A percentile compares a stretch with the other conserved stretches of the same genome.
phyloP scores from a whole-genome alignment of 83 land plant species.

The Picea engelmannii region DNA sequence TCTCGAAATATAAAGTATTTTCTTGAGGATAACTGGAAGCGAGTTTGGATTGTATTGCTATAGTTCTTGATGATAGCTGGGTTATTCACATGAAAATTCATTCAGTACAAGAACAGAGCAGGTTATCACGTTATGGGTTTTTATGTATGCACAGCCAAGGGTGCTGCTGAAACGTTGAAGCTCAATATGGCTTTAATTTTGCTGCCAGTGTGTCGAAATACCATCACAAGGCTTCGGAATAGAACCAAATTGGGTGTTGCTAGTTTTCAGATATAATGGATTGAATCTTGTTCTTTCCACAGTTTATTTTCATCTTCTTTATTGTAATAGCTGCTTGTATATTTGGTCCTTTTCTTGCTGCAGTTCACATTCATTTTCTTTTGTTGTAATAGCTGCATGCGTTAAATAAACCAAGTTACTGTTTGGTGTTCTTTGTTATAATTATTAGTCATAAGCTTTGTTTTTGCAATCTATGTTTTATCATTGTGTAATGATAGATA shows the following conservation, averaged over 20 bases:
- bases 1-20: constrained; percentile 30
- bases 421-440: too few relatives aligned
- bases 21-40: constrained; percentile 59
- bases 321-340: too few relatives aligned
- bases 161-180: constrained; percentile 71
- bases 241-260: constrained; percentile 39
- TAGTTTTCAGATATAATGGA: not conserved
- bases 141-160: constrained; percentile 67
- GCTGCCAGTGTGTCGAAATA: constrained; percentile 68
- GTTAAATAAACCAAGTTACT: too few relatives aligned
- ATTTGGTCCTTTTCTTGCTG: too few relatives aligned
- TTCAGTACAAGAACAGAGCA: constrained; percentile 44
- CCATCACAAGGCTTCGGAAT: constrained; percentile 58
- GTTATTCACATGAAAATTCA: constrained; percentile 65
- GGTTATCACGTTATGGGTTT: constrained; percentile 64
- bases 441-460: too few relatives aligned
- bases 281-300: too few relatives aligned
- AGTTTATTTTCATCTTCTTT: too few relatives aligned
- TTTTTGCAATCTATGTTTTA: too few relatives aligned
- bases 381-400: too few relatives aligned
- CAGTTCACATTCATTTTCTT: too few relatives aligned
- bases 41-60: constrained; percentile 55
- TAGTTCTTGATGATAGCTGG: constrained; percentile 47
- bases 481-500: too few relatives aligned
- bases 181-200: constrained; percentile 77